Base-by-base conservation (phyloP, 257 asterid species). In the Mitragyna speciosa region DNA sequence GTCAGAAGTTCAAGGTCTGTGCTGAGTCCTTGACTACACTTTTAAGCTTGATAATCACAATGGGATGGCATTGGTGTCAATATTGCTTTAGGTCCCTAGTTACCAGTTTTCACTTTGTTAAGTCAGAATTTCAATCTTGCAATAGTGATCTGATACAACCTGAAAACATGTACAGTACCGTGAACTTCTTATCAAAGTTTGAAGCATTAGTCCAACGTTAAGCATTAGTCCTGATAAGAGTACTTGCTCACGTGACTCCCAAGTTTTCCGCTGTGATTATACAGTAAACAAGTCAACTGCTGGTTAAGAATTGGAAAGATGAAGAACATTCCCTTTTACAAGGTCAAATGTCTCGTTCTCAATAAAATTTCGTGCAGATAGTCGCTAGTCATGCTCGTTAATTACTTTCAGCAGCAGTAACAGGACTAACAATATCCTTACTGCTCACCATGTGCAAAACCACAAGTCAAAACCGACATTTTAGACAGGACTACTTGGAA, bases 251-350 rank as follows among this genome's bases (percentile, higher is more conserved):
- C 69, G n/a, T 74, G 69, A 61, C 17, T 1, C 63, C 61, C 76
- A 70, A 49, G 43, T 15, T 59, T 72, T 24, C 66, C 9, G 28
- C n/a, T 14, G 12, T 64, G 72, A 43, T 43, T n/a, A 7, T 72
- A 48, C 7, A 72, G n/a, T 17, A 17, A 30, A 65, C 56, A 5
- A 10, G 33, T 58, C 33, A 68, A 68, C 36, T 48, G 72, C 48
- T 14, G 11, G 49, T 39, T 24, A 73, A 51, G 77, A 58, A 49
- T 49, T 2, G 14, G 65, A 65, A 73, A 76, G 30, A 51, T 41
- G 6, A 45, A 10, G 16, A 52, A 70, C 81, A 78, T 69, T 69
- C 76, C 20, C 48, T 67, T 67, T 30, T 64, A 10, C 33, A 64
- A 67, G 65, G 31, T 52, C 77, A 52, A 64, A 31, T 17, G 12